phyloP scores from a whole-genome alignment of 495 filamentous ascomycete species.

The Annulohypoxylon nitens region DNA sequence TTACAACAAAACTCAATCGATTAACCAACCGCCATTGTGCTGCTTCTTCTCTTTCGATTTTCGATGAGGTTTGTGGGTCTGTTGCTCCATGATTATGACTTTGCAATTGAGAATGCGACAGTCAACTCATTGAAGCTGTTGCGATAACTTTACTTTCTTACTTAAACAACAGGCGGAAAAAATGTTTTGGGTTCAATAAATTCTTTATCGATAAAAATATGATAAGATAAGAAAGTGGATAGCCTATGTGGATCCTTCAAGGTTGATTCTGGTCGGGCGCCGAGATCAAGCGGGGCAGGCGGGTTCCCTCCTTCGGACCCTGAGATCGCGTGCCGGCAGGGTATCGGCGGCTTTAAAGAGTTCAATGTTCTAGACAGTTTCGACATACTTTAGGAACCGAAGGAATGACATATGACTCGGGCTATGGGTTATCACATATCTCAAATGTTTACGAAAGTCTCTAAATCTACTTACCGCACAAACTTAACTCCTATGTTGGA shows the following conservation, averaged over 20 bases:
- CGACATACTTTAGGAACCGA: slow-evolving; percentile 2
- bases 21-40: slow-evolving; percentile 61
- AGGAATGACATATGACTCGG: background rate
- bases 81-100: slow-evolving; percentile 74
- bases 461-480: background rate
- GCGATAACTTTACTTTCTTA: background rate
- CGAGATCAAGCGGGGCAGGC: slow-evolving; percentile 6
- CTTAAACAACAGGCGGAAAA: slow-evolving; percentile 20
- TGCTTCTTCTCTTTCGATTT: slow-evolving; percentile 93
- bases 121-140: slow-evolving; percentile 11
- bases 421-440: background rate
- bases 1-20: background rate
- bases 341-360: slow-evolving; percentile 38
- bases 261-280: background rate
- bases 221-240: slow-evolving; percentile 26
- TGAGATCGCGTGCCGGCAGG: slow-evolving; percentile 29
- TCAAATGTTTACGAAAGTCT: background rate
- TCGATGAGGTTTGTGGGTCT: slow-evolving; percentile 87
- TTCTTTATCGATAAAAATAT: slow-evolving; percentile 40
- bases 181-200: slow-evolving; percentile 20
- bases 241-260: background rate
- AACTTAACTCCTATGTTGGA: background rate
- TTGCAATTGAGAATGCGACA: slow-evolving; percentile 23
- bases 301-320: slow-evolving; percentile 10
- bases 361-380: background rate